Evolutionary conservation across 2,329 filamentous ascomycete species (phyloP).

Genomic region (Aspergillus costaricaensis): DNA sequence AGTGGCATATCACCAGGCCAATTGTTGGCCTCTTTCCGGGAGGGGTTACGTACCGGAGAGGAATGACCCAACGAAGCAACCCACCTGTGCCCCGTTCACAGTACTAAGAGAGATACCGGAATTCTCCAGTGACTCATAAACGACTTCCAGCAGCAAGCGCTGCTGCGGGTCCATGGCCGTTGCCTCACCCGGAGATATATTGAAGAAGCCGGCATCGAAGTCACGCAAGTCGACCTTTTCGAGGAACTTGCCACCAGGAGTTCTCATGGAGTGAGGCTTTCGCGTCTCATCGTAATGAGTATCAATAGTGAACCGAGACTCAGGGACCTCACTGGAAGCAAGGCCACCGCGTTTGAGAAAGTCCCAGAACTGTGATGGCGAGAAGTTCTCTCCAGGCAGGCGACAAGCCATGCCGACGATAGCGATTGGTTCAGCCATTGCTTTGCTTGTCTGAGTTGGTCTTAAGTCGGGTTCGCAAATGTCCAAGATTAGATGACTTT

Average conservation of each 20-base stretch:
- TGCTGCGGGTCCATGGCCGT: constrained; percentile 38
- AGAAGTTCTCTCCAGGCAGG: neutral
- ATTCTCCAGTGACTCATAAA: constrained; percentile 42
- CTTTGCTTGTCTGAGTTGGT: neutral
- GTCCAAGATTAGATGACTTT: neutral
- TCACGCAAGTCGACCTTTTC: neutral
- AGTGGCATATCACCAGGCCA: neutral
- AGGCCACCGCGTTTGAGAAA: neutral
- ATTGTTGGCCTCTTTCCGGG: neutral
- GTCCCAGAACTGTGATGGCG: neutral
- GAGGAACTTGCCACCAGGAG: neutral
- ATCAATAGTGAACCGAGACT: neutral
- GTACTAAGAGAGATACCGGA: constrained; percentile 18
- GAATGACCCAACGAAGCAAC: constrained; percentile 23
- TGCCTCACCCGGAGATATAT: constrained; percentile 22
- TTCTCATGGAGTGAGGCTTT: neutral
- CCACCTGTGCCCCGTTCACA: constrained; percentile 26
- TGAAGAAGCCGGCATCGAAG: constrained; percentile 30
- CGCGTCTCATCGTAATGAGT: neutral
- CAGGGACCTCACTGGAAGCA: neutral
- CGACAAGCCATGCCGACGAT: neutral
- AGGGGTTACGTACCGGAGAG: neutral
- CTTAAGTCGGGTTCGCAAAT: neutral
- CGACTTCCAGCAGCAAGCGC: constrained; percentile 33
- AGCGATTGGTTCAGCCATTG: neutral